phyloP scores from a whole-genome alignment of 1,284 basidiomycete genomes.

The Phaffia rhodozyma region DNA sequence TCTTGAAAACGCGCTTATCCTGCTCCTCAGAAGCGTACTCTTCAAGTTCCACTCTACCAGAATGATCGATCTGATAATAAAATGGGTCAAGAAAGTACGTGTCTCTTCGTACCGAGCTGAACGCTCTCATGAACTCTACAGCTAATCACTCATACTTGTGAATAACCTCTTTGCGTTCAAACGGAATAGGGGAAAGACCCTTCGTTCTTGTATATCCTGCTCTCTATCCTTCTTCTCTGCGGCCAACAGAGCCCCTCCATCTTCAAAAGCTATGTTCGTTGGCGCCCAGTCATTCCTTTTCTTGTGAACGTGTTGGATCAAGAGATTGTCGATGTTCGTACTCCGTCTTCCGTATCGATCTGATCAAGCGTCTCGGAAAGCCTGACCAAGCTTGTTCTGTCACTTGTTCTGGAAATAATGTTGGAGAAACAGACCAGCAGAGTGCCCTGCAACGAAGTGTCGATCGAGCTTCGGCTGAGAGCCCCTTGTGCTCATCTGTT shows the following conservation, averaged over 20 bases:
- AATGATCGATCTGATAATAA: slow-evolving; percentile 65
- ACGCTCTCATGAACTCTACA: slow-evolving; percentile 5
- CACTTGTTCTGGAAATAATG: no score
- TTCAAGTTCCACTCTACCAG: slow-evolving; percentile 77
- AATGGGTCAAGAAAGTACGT: slow-evolving; percentile 46
- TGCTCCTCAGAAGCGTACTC: slow-evolving; percentile 66
- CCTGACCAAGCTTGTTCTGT: no score
- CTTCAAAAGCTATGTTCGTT: slow-evolving; percentile 64
- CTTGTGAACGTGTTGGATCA: slow-evolving; percentile 44
- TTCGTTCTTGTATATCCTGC: slow-evolving; percentile 67
- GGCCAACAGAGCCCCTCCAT: slow-evolving; percentile 58
- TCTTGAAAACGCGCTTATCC: slow-evolving; percentile 61
- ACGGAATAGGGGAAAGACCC: slow-evolving; percentile 65
- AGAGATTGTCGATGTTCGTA: slow-evolving; percentile 24
- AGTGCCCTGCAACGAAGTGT: no score
- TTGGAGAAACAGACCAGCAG: no score
- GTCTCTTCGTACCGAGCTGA: background rate
- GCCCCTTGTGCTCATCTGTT: slow-evolving; percentile 39
- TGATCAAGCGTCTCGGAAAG: no score
- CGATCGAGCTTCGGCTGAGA: slow-evolving; percentile 2
- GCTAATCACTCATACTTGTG: slow-evolving; percentile 6
- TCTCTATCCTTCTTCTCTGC: slow-evolving; percentile 61
- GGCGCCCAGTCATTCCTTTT: slow-evolving; percentile 66
- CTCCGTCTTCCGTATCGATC: no score
- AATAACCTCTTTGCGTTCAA: background rate